phyloP scores from a whole-genome alignment of 352 stramenopile genomes.

The Aphanomyces euteiches region DNA sequence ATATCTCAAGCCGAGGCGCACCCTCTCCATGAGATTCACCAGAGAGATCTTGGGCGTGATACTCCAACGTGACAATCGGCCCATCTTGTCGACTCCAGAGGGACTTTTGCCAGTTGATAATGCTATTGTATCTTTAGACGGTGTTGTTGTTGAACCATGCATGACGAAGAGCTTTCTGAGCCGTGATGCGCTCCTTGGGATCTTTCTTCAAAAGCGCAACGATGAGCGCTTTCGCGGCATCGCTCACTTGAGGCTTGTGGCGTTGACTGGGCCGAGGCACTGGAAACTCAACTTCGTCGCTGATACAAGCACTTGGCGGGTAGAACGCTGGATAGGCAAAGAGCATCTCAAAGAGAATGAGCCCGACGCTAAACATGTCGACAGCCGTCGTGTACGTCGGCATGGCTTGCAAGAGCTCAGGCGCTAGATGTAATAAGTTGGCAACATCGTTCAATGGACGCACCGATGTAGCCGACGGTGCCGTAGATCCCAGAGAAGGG shows the following conservation, averaged over 20 bases:
- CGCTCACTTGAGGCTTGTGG: constrained; percentile 3
- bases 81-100: too few relatives aligned
- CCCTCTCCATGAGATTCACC: too few relatives aligned
- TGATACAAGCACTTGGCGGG: constrained; percentile 58
- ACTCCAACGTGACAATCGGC: too few relatives aligned
- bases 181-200: constrained; percentile 66
- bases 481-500: constrained; percentile 67
- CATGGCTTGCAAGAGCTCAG: constrained; percentile 55
- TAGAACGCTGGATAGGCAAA: constrained; percentile 73
- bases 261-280: constrained; percentile 39
- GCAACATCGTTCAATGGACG: constrained; percentile 13
- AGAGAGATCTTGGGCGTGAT: too few relatives aligned
- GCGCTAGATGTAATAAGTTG: constrained; percentile 32
- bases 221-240: constrained; percentile 60
- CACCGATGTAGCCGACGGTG: constrained; percentile 65
- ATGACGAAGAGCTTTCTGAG: constrained; percentile 72
- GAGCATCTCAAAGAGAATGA: constrained; percentile 73
- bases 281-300: constrained; percentile 54
- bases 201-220: constrained; percentile 62
- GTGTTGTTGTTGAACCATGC: constrained; percentile 54
- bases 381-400: constrained; percentile 51
- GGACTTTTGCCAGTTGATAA: too few relatives aligned
- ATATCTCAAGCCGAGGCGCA: too few relatives aligned
- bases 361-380: constrained; percentile 70
- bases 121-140: too few relatives aligned